phyloP scores from a whole-genome alignment of 2,329 filamentous ascomycete species.

The Aspergillus sp. region DNA sequence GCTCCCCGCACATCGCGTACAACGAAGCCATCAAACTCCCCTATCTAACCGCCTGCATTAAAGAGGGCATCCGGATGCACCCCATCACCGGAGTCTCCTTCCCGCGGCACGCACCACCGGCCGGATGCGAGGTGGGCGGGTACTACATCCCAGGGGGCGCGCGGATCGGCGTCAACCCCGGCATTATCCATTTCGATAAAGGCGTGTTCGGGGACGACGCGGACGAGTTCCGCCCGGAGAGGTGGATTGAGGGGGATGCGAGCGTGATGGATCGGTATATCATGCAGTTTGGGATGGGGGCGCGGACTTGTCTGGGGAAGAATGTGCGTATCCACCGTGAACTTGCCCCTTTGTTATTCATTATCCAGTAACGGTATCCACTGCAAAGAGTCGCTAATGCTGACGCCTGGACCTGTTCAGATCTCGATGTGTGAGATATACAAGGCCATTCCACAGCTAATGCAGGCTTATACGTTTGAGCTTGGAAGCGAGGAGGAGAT shows the following conservation, averaged over 20 bases:
- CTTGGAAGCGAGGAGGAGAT: constrained; percentile 2
- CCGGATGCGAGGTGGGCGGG: constrained; percentile 6
- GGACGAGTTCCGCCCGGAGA: neutral
- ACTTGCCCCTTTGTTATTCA: no score
- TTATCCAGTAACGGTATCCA: no score
- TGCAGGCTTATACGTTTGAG: constrained; percentile 11
- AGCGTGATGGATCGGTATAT: neutral
- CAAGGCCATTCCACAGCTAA: constrained; percentile 15
- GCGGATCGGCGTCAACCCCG: neutral
- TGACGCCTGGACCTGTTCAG: neutral
- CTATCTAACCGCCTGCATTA: constrained; percentile 53
- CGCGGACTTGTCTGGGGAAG: constrained; percentile 14
- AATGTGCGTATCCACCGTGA: constrained; percentile 4
- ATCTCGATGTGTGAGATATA: constrained; percentile 19
- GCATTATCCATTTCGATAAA: neutral
- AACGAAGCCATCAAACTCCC: constrained; percentile 34
- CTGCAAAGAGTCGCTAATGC: no score
- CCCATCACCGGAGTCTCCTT: constrained; percentile 25
- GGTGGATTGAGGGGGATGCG: neutral
- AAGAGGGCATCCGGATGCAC: constrained; percentile 50
- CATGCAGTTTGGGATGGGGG: constrained; percentile 13
- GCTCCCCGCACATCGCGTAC: constrained; percentile 8
- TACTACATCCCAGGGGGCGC: constrained; percentile 6
- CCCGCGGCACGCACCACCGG: constrained; percentile 19
- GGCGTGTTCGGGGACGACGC: neutral